These are phyloP conservation scores for Pyrenophora graminea DNA, from an alignment of 2,329 filamentous ascomycete genomes.

Conservation along the genomic window DNA sequence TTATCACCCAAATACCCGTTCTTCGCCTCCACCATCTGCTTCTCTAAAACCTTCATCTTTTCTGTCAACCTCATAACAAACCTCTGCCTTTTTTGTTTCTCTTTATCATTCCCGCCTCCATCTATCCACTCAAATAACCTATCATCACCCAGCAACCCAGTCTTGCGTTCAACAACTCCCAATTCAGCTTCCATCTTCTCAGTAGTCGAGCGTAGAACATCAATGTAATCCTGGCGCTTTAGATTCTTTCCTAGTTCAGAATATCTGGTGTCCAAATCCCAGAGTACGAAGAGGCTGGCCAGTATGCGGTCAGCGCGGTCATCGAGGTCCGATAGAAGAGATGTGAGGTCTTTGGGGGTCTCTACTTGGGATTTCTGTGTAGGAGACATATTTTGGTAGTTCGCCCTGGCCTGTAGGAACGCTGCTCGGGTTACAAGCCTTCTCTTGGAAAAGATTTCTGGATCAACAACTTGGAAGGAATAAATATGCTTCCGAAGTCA, in stretches of 20 bases:
- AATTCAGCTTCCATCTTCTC: conserved; percentile 8
- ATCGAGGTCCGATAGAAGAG: conserved; percentile 3
- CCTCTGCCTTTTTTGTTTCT: conserved; percentile 1
- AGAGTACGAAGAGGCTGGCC: conserved; percentile 6
- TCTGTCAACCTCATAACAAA: neutral
- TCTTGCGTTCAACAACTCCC: neutral
- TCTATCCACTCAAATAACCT: conserved; percentile 5
- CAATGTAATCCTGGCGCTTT: conserved; percentile 3
- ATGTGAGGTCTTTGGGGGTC: neutral
- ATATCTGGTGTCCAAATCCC: conserved; percentile 1
- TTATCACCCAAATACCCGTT: neutral
- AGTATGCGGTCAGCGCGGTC: conserved; percentile 4
- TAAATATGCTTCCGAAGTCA: too few species aligned
- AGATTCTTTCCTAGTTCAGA: neutral
- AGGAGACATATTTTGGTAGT: too few species aligned
- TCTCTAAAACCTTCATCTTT: conserved; percentile 3
- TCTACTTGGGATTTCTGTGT: too few species aligned
- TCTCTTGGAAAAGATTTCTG: too few species aligned
- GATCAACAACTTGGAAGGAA: too few species aligned
- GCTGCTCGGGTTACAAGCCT: too few species aligned
- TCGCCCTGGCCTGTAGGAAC: too few species aligned
- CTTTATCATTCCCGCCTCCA: neutral
- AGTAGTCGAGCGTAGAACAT: neutral
- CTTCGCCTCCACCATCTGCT: conserved; percentile 2
- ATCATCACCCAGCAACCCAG: conserved; percentile 3